Conservation (phyloP, 78 protist species). For the Dictyostelium purpureum region DNA sequence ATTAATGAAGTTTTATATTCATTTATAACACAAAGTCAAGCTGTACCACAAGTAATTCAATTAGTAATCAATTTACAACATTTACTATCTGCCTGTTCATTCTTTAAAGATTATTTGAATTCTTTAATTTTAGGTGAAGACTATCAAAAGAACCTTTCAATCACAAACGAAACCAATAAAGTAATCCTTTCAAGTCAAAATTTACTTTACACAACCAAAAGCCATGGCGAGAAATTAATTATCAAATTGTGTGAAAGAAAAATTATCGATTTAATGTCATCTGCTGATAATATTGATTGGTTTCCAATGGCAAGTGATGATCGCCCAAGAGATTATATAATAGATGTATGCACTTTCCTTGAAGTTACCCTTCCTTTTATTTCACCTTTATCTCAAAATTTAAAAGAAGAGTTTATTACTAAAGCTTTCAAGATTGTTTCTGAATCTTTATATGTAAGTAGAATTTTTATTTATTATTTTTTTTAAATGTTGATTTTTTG, state of each 20-base stretch:
- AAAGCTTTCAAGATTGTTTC: slow-evolving; percentile 62
- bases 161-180: neutral
- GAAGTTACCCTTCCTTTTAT: slow-evolving; percentile 50
- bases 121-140: slow-evolving; percentile 35
- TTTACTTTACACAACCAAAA: slow-evolving; percentile 33
- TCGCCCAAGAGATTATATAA: slow-evolving; percentile 47
- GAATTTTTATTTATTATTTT: neutral
- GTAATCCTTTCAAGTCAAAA: slow-evolving; percentile 33
- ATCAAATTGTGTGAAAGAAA: slow-evolving; percentile 51
- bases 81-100: slow-evolving; percentile 43
- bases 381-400: slow-evolving; percentile 19
- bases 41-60: slow-evolving; percentile 69
- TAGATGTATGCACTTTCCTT: slow-evolving; percentile 37
- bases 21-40: slow-evolving; percentile 20
- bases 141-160: neutral
- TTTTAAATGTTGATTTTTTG: neutral
- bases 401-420: slow-evolving; percentile 58
- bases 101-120: slow-evolving; percentile 63
- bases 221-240: slow-evolving; percentile 59
- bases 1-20: slow-evolving; percentile 37
- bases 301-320: slow-evolving; percentile 35
- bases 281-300: slow-evolving; percentile 71
- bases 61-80: slow-evolving; percentile 57
- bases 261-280: slow-evolving; percentile 70
- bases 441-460: slow-evolving; percentile 14